Percentiles rank a stretch among this genome's conserved stretches.
phyloP scores from a whole-genome alignment of 176 grass and related monocot genomes.

The Lolium perenne region DNA sequence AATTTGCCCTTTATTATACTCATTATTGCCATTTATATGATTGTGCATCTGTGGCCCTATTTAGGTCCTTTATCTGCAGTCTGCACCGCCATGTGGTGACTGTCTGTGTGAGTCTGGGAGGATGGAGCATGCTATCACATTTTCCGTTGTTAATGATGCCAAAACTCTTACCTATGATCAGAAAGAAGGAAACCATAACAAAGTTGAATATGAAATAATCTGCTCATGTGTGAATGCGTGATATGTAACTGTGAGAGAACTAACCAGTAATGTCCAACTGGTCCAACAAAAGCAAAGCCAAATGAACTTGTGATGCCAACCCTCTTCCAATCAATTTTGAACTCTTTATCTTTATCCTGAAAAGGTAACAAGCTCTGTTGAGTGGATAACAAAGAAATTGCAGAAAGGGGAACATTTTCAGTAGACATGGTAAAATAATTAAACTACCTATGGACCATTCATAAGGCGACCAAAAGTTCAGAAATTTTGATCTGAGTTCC shows the following conservation, averaged over 20 bases:
- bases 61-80: background rate
- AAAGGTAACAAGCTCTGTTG: slow-evolving; percentile 25
- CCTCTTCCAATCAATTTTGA: slow-evolving; percentile 95
- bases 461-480: background rate
- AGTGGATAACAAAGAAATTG: background rate
- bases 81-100: background rate
- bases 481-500: slow-evolving; percentile 19
- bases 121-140: background rate
- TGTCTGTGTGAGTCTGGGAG: background rate
- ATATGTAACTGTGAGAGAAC: slow-evolving; percentile 34
- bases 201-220: background rate
- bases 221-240: background rate
- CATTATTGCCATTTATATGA: background rate
- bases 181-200: slow-evolving; percentile 10
- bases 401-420: slow-evolving; percentile 10
- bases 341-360: slow-evolving; percentile 77
- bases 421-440: slow-evolving; percentile 20
- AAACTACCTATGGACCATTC: background rate
- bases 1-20: background rate
- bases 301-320: slow-evolving; percentile 89
- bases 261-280: slow-evolving; percentile 94
- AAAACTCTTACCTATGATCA: background rate
- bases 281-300: slow-evolving; percentile 94
- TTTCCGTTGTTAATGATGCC: background rate
- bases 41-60: background rate